Base-by-base conservation (phyloP, 805 yeast genomes). In the Candida germanica region DNA sequence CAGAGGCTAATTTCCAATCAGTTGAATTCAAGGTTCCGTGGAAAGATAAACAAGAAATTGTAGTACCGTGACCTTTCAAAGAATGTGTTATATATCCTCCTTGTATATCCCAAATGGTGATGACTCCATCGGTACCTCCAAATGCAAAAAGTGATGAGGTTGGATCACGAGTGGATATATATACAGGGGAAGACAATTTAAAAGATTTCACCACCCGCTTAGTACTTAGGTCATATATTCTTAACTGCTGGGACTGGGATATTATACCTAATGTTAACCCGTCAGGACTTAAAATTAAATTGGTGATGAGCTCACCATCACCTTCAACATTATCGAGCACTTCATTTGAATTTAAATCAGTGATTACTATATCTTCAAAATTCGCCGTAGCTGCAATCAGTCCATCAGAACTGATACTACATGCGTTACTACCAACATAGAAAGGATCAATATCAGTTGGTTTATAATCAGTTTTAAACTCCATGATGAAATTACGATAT, bases 41-140 rank as follows among this genome's bases (percentile, higher is more conserved):
- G 56, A 93, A 87, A 1, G 54, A 42, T 37, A 91, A 58, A 3
- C 93, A 77, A 30, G 95, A 82, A 26, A 91, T 72, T 2, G 95
- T 83, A 9, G 93, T 81, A 14, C 96, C 95, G 57, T 93, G 99
- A 1, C 98, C 98, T 57, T 85, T 83, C 39, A 93, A 72, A 10
- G 87, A 80, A 59, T 93, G 98, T 0, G 98, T 93, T 3, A 83
- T 77, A 46, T 74, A 87, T 1, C 93, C 89, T 23, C 88, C 88
- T 45, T 80, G 89, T 24, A 93, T 73, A 58, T 93, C 99, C 83
- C 95, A 88, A 1, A 93, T 94, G 29, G 86, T 80, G 12, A 89
- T 83, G 27, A 80, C 75, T 31, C 98, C 98, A 59, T 93, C 98
- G 1, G 97, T 84, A 31, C 95, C 88, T 26, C 99, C 99, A 53